phyloP scores from a whole-genome alignment of 352 stramenopile species.

The Aphanomyces stellatus region DNA sequence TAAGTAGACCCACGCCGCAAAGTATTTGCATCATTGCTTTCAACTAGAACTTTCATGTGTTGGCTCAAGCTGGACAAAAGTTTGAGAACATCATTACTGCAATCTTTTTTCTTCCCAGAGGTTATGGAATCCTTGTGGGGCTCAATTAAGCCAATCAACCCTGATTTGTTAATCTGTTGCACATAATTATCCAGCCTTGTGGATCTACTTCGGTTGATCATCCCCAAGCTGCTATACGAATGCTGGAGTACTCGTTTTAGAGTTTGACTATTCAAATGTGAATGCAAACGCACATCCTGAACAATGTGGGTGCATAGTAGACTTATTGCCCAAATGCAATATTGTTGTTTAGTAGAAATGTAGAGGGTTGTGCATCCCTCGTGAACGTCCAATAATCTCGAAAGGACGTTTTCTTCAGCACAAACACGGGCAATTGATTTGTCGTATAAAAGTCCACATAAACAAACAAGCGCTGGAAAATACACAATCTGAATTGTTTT shows the following conservation, averaged over 20 bases:
- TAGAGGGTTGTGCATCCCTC: neutral
- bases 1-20: neutral
- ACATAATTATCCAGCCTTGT: slow-evolving; percentile 8
- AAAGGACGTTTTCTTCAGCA: neutral
- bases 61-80: neutral
- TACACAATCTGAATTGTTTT: slow-evolving; percentile 3
- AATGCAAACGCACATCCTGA: neutral
- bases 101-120: neutral
- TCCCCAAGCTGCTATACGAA: slow-evolving; percentile 11
- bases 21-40: neutral
- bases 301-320: slow-evolving; percentile 6
- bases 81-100: neutral
- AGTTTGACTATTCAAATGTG: neutral
- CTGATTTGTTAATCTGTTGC: neutral
- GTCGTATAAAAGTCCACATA: slow-evolving; percentile 8
- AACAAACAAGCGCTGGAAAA: neutral
- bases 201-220: slow-evolving; percentile 18
- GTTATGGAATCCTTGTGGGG: too few species aligned
- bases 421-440: slow-evolving; percentile 1
- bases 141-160: too few species aligned
- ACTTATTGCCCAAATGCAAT: slow-evolving; percentile 5
- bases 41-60: neutral
- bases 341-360: slow-evolving; percentile 16
- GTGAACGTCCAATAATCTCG: slow-evolving; percentile 6
- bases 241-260: slow-evolving; percentile 14